These are phyloP conservation scores for Entophlyctis luteolus DNA, from an alignment of 192 early-diverging fungal genomes.

Conservation along the genomic window DNA sequence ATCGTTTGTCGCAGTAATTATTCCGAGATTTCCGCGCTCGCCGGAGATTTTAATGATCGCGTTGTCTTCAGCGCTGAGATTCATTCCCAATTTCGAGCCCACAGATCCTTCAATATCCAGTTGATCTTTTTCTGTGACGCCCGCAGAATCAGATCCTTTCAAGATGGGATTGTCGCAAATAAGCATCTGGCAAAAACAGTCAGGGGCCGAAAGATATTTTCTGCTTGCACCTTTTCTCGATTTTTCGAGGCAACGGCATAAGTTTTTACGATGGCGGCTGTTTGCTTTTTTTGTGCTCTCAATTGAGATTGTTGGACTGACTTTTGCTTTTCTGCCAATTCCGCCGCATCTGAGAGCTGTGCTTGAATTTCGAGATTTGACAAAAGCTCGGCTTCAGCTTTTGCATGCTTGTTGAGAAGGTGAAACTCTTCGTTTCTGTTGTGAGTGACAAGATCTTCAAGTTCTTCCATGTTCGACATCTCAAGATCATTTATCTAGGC, in stretches of 20 bases:
- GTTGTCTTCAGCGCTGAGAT: slow-evolving; percentile 5
- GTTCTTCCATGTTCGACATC: slow-evolving; percentile 10
- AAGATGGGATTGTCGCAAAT: slow-evolving; percentile 19
- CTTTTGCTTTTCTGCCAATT: slow-evolving; percentile 16
- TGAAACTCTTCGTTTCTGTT: slow-evolving; percentile 17
- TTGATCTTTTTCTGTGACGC: background rate
- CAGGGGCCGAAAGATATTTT: background rate
- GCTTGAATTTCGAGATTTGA: slow-evolving; percentile 15
- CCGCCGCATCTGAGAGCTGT: background rate
- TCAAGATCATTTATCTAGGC: slow-evolving; percentile 23
- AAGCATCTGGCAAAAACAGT: background rate
- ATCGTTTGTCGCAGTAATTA: slow-evolving; percentile 18
- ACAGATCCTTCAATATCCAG: background rate
- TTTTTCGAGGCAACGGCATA: background rate
- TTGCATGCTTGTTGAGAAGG: slow-evolving; percentile 4
- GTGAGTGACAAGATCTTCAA: slow-evolving; percentile 1
- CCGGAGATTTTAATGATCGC: slow-evolving; percentile 20
- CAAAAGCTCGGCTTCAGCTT: background rate
- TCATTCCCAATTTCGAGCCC: background rate
- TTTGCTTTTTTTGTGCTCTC: slow-evolving; percentile 20
- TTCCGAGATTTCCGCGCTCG: background rate
- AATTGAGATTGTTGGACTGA: background rate
- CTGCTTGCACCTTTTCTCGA: slow-evolving; percentile 16
- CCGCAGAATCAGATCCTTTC: background rate
- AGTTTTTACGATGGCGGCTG: background rate